Evolutionary conservation across 352 stramenopile genomes (phyloP), one percentile per base, ranked within the genome.

Genomic region (Blastocystis sp.): DNA sequence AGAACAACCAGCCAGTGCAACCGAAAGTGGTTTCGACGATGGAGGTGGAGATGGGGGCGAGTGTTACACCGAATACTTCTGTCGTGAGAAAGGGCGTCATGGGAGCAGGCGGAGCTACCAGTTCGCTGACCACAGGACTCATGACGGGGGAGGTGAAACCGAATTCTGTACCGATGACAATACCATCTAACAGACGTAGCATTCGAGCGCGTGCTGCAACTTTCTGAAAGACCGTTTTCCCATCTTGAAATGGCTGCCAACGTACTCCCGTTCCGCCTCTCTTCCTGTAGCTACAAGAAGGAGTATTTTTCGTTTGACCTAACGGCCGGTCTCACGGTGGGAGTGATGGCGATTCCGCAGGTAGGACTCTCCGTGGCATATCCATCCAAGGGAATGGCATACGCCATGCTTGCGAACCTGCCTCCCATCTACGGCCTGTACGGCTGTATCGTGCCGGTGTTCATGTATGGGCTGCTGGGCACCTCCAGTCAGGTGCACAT

Each of bases 281-380:
- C 7, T 63, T 42, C 21, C 2, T n/a, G 63, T 64, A 81, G 69
- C 36, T 81, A 81, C 36, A 81, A 86, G 57, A 65, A 64, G 46
- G 38, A 51, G 18, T 76, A 87, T 49, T 71, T 69, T 36, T 76
- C 54, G 0, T 69, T 73, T 48, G 86, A 88, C 54, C 36, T 88
- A 2, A 81, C 88, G 0, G 87, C 86, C 54, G 87, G 87, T 27
- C 69, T 89, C 21, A 81, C 81, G 4, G 87, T 89, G 42, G 87
- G 87, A 51, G 76, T 89, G 27, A 84, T 89, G 48, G 78, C 88
- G 38, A 88, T 89, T 72, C 87, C 87, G 9, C 87, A 87, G 34
- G 84, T 84, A 29, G 44, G 38, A 69, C 24, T 75, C 32, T 29
- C n/a, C 2, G 7, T 61, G 21, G 14, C 27, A 4, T 71, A 21